These are phyloP conservation scores for Adansonia gregorii DNA, from an alignment of 441 rosid species.

Conservation along the genomic window DNA sequence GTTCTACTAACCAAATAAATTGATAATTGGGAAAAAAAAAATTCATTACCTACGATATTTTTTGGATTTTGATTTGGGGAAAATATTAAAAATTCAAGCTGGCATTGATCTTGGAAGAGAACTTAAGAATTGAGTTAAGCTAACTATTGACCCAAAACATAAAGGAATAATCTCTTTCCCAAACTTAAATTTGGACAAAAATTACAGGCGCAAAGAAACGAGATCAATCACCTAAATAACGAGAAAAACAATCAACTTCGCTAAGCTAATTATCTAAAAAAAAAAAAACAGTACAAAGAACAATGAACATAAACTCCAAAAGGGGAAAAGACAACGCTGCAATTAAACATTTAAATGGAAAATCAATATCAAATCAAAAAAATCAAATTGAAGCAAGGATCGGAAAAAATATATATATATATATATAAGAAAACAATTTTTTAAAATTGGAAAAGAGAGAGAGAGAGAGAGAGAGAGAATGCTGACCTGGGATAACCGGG, in stretches of 20 bases:
- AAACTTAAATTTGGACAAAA: background rate
- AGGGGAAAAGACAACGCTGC: background rate
- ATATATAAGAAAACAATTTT: background rate
- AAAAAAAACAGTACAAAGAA: background rate
- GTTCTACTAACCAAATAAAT: background rate
- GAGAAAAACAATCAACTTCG: background rate
- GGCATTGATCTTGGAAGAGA: background rate
- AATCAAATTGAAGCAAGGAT: background rate
- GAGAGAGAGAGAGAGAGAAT: background rate
- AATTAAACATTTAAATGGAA: background rate
- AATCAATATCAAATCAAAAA: background rate
- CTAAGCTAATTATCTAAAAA: background rate
- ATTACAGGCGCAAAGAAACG: background rate
- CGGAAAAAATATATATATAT: background rate
- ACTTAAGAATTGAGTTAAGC: background rate
- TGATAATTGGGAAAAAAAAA: background rate
- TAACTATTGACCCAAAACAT: background rate
- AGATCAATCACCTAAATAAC: background rate
- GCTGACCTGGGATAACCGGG: conserved; percentile 9
- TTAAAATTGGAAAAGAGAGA: background rate
- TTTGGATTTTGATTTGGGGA: conserved; percentile 1
- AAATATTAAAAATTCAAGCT: background rate
- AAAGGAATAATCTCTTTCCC: background rate
- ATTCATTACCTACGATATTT: background rate
- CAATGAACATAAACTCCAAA: background rate